Base-by-base conservation (phyloP, 306 rosid species). In the Ammopiptanthus mongolicus region DNA sequence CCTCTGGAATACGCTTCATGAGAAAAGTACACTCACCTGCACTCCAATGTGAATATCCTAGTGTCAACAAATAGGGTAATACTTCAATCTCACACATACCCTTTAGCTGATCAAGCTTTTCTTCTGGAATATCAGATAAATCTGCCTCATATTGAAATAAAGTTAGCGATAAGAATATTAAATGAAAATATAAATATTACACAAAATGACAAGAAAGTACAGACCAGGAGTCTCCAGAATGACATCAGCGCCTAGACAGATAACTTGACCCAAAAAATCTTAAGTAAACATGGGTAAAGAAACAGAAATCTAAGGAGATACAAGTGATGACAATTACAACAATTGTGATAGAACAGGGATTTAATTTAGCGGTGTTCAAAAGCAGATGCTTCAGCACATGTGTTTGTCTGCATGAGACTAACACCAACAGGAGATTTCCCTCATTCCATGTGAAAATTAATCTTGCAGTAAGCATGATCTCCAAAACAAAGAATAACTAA, bases 31-130 rank as follows among this genome's bases (percentile, higher is more conserved):
- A 86, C 87, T 60, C 37, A 95, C 99, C 97, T 81, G 97, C 88
- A 77, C 84, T 84, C 99, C 99, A 95, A 73, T 95, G 85, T 8
- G 99, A 87, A 84, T 95, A 95, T 53, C 97, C 97, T 34, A 95
- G 87, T 0, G 96, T 88, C 80, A 92, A 75, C 1, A 88, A 80
- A 86, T 90, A 88, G 8, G 97, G 93, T 69, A 95, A 78, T 50
- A 92, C 93, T 76, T 95, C 97, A 77, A 87, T 81, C 86, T 84
- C 48, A 75, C 97, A 95, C 57, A 90, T 58, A 18, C 66, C 81
- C 84, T 86, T 90, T 34, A 95, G 78, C 79, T 91, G 92, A 22
- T 84, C 83, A 79, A 88, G 80, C 83, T 82, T 90, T 22, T 78
- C 50, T 5, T 85, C 86, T 3, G 97, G 97, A 69, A 91, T 85